These are phyloP conservation scores for Mortierella sp. DNA, from an alignment of 371 early-diverging fungal genomes.

Conservation along the genomic window DNA sequence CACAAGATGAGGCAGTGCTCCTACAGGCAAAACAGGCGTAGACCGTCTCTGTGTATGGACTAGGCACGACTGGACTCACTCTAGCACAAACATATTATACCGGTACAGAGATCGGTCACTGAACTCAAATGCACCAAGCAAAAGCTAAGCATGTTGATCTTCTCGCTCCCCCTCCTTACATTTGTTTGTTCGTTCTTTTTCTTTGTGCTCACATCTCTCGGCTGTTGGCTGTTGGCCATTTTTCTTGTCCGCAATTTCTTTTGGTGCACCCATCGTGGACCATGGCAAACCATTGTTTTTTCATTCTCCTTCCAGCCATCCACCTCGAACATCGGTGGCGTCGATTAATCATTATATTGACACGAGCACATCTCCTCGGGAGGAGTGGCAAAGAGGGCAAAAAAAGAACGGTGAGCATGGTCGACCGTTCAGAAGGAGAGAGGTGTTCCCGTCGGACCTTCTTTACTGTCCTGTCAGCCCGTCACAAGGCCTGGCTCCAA, in stretches of 20 bases:
- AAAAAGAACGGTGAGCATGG: background rate
- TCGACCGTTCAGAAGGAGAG: background rate
- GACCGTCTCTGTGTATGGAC: background rate
- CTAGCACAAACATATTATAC: background rate
- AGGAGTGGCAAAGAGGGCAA: background rate
- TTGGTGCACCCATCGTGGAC: background rate
- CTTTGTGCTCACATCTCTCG: background rate
- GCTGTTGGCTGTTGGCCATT: background rate
- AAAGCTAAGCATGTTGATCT: background rate
- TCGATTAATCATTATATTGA: background rate
- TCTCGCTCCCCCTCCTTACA: background rate
- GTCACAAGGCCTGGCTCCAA: background rate
- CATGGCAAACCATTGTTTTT: background rate
- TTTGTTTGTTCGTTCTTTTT: background rate
- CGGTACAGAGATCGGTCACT: background rate
- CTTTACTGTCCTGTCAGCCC: background rate
- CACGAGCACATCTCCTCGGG: conserved; percentile 9
- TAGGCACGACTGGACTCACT: background rate
- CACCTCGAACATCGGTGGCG: background rate
- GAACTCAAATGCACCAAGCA: background rate
- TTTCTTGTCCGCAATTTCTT: background rate
- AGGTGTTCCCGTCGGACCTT: background rate
- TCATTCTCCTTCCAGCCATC: background rate
- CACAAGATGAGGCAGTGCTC: background rate
- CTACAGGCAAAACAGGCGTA: background rate